phyloP scores from a whole-genome alignment of 2,329 filamentous ascomycete genomes.

The Laburnicola sp. region DNA sequence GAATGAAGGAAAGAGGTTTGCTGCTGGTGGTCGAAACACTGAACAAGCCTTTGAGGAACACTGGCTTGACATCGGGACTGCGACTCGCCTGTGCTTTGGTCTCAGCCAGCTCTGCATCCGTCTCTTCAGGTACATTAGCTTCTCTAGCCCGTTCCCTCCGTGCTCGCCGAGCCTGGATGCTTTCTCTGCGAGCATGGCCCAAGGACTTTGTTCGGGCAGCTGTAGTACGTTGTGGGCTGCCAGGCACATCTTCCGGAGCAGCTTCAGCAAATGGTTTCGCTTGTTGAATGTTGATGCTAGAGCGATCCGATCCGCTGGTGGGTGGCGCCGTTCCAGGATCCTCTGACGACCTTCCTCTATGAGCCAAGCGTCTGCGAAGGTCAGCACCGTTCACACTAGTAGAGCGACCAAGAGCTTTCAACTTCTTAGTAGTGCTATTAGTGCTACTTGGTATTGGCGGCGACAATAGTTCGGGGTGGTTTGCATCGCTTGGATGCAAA shows the following conservation, averaged over 20 bases:
- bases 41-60: slow-evolving; percentile 94
- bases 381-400: slow-evolving; percentile 92
- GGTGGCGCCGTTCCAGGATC: slow-evolving; percentile 65
- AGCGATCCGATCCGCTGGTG: slow-evolving; percentile 80
- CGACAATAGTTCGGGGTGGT: slow-evolving; percentile 77
- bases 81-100: slow-evolving; percentile 57
- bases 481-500: slow-evolving; percentile 58
- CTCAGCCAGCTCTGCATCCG: slow-evolving; percentile 72
- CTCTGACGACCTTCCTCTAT: slow-evolving; percentile 58
- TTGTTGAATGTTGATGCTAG: slow-evolving; percentile 55
- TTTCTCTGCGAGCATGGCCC: slow-evolving; percentile 85
- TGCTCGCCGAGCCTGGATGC: slow-evolving; percentile 82
- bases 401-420: slow-evolving; percentile 76
- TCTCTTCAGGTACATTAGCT: slow-evolving; percentile 86
- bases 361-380: slow-evolving; percentile 66
- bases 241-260: slow-evolving; percentile 54
- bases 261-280: slow-evolving; percentile 53
- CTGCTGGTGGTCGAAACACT: slow-evolving; percentile 96
- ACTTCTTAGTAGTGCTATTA: slow-evolving; percentile 59
- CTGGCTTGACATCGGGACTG: slow-evolving; percentile 83
- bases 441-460: slow-evolving; percentile 69
- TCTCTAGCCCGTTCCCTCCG: slow-evolving; percentile 72
- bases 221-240: slow-evolving; percentile 35
- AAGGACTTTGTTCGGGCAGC: slow-evolving; percentile 75
- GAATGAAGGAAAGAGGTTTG: slow-evolving; percentile 83